Evolutionary conservation across 1,284 basidiomycete genomes (phyloP).

Genomic region (Apiotrichum sp.): DNA sequence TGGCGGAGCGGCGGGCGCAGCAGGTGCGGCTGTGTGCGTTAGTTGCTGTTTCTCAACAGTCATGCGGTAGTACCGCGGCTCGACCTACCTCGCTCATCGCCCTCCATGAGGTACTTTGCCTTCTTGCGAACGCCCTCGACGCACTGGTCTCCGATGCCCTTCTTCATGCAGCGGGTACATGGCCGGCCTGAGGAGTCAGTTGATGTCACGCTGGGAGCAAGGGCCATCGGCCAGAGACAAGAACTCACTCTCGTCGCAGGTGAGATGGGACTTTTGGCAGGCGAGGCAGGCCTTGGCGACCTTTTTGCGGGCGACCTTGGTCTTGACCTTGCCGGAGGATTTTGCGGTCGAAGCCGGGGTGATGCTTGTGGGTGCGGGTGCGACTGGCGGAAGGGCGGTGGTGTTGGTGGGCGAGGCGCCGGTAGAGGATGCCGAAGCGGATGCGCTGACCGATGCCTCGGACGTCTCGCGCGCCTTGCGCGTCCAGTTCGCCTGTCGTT

Average conservation of each 20-base stretch:
- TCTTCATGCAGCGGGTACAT: slow-evolving; percentile 90
- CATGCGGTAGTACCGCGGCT: background rate
- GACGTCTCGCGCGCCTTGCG: slow-evolving; percentile 9
- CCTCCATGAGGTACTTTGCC: slow-evolving; percentile 91
- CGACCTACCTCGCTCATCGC: slow-evolving; percentile 71
- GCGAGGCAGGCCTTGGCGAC: slow-evolving; percentile 70
- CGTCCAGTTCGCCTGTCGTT: slow-evolving; percentile 6
- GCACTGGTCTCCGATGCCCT: slow-evolving; percentile 81
- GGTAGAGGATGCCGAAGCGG: slow-evolving; percentile 4
- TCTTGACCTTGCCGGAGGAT: slow-evolving; percentile 2
- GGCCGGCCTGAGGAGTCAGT: slow-evolving; percentile 65
- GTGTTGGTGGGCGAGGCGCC: background rate
- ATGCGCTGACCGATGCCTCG: slow-evolving; percentile 6
- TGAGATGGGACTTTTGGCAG: slow-evolving; percentile 90
- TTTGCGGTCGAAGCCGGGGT: background rate
- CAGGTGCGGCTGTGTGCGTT: background rate
- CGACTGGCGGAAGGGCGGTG: background rate
- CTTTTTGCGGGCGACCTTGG: slow-evolving; percentile 56
- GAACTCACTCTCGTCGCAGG: slow-evolving; percentile 84
- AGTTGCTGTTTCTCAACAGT: too few relatives aligned
- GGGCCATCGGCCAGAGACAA: background rate
- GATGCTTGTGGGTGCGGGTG: background rate
- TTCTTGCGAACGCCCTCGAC: slow-evolving; percentile 94
- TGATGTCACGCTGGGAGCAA: background rate
- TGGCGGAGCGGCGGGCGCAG: background rate